phyloP scores from a whole-genome alignment of 2,329 filamentous ascomycete species.

The Nemania diffusa region DNA sequence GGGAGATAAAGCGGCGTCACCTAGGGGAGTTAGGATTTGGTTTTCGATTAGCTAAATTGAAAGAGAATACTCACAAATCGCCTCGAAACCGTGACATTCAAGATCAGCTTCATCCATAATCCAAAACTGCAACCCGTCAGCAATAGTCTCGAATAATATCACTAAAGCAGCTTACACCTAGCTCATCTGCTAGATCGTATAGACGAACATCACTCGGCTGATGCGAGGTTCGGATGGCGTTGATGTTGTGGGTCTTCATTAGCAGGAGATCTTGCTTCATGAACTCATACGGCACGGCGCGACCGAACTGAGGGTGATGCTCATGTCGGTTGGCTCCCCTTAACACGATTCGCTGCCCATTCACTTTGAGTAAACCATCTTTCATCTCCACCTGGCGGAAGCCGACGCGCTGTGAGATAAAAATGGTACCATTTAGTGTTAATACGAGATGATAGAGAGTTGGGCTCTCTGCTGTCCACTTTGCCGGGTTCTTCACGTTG shows the following conservation, averaged over 20 bases:
- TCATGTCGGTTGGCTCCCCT: slow-evolving; percentile 71
- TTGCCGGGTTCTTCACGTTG: slow-evolving; percentile 58
- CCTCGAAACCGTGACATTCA: slow-evolving; percentile 54
- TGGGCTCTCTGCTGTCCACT: slow-evolving; percentile 72
- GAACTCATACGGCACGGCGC: slow-evolving; percentile 64
- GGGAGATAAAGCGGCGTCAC: slow-evolving; percentile 47
- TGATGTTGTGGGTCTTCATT: slow-evolving; percentile 73
- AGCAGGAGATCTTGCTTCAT: slow-evolving; percentile 65
- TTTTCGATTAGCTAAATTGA: neutral
- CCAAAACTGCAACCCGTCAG: slow-evolving; percentile 57
- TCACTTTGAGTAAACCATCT: slow-evolving; percentile 65
- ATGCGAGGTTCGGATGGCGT: slow-evolving; percentile 69
- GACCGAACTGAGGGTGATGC: slow-evolving; percentile 66
- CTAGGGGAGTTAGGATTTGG: slow-evolving; percentile 35
- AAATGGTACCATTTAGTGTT: slow-evolving; percentile 31
- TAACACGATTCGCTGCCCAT: slow-evolving; percentile 66
- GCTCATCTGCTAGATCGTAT: slow-evolving; percentile 64
- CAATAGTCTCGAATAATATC: neutral
- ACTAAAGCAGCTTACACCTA: slow-evolving; percentile 52
- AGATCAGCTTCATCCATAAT: slow-evolving; percentile 62
- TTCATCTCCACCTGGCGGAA: slow-evolving; percentile 70
- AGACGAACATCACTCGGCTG: slow-evolving; percentile 63
- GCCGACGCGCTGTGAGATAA: slow-evolving; percentile 63
- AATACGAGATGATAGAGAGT: slow-evolving; percentile 60
- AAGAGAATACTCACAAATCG: slow-evolving; percentile 35